phyloP scores from a whole-genome alignment of 192 early-diverging fungal genomes.

The Rhizophagus sp. region DNA sequence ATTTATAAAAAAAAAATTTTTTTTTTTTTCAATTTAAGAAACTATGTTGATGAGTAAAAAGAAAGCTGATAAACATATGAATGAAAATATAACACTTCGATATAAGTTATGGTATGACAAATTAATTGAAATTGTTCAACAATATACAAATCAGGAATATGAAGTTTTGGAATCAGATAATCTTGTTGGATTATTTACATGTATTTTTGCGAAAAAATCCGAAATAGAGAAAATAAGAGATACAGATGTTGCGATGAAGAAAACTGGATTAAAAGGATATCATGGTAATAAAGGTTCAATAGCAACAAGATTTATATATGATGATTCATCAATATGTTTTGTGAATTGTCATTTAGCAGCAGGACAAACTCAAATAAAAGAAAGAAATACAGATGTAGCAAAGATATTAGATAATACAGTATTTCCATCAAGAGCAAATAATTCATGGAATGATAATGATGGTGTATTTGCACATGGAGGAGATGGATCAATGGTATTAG shows the following conservation, averaged over 20 bases:
- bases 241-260: slow-evolving; percentile 70
- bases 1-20: background rate
- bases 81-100: slow-evolving; percentile 63
- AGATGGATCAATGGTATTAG: slow-evolving; percentile 83
- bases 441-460: slow-evolving; percentile 35
- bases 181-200: slow-evolving; percentile 91
- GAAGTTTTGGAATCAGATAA: slow-evolving; percentile 69
- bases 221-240: slow-evolving; percentile 54
- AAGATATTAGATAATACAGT: slow-evolving; percentile 57
- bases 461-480: slow-evolving; percentile 75
- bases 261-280: slow-evolving; percentile 86
- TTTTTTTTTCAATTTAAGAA: slow-evolving; percentile 32
- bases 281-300: slow-evolving; percentile 93
- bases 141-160: slow-evolving; percentile 45
- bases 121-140: slow-evolving; percentile 60
- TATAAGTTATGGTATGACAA: slow-evolving; percentile 85
- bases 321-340: slow-evolving; percentile 82
- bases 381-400: slow-evolving; percentile 74
- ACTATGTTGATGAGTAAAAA: slow-evolving; percentile 58
- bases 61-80: slow-evolving; percentile 49
- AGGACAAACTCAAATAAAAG: slow-evolving; percentile 70
- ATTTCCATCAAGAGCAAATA: slow-evolving; percentile 33
- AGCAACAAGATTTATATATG: slow-evolving; percentile 70
- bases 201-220: slow-evolving; percentile 74
- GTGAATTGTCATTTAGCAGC: slow-evolving; percentile 87